Percentiles rank a stretch among this genome's conserved stretches.
These are phyloP conservation scores for Gossypioides kirkii DNA, from an alignment of 345 rosid species.

Conservation along the genomic window DNA sequence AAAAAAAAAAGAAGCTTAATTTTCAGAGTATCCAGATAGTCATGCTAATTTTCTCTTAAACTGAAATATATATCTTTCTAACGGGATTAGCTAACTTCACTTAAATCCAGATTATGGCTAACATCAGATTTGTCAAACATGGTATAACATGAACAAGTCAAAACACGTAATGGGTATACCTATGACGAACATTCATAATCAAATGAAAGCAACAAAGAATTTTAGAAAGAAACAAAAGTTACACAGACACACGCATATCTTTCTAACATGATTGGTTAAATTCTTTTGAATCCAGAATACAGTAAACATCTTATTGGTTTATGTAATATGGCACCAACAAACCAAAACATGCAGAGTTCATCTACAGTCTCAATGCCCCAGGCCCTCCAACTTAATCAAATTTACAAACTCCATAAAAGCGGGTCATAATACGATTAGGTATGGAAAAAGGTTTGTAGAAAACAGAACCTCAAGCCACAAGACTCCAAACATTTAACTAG, in stretches of 20 bases:
- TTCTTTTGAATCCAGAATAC: background rate
- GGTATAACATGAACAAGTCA: background rate
- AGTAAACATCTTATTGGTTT: background rate
- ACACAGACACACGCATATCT: background rate
- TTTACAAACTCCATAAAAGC: background rate
- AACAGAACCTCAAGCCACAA: background rate
- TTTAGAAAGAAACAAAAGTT: background rate
- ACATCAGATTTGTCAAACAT: background rate
- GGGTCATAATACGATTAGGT: background rate
- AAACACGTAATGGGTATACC: background rate
- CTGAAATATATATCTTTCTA: background rate
- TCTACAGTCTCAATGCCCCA: background rate
- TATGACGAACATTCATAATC: background rate
- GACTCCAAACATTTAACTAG: background rate
- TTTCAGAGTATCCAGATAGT: background rate
- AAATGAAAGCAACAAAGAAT: background rate
- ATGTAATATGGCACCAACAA: background rate
- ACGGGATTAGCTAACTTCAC: background rate
- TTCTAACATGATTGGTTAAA: background rate
- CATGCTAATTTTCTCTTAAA: background rate
- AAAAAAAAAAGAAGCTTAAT: background rate
- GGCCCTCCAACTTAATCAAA: background rate
- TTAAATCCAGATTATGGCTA: background rate
- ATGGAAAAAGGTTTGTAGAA: background rate
- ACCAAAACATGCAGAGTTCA: conserved; percentile 6